Evolutionary conservation across 73 alveolate genomes (phyloP), one percentile per base, ranked within the genome.

Genomic region (Paramecium sonneborni): DNA sequence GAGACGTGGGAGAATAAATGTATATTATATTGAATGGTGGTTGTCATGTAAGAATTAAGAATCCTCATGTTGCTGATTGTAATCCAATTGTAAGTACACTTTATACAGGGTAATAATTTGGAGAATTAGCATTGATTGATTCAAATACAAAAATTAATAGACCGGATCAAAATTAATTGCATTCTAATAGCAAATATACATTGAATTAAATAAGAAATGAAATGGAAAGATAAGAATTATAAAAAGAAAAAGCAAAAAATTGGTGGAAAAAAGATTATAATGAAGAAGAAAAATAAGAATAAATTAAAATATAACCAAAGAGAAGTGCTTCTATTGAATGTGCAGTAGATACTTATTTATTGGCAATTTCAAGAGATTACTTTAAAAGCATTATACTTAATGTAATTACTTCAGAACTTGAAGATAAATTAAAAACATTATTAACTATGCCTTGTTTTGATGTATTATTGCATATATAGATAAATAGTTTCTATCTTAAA

Each of bases 251-350:
- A 28, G 72, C 69, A 6, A 79, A 79, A 26, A 79, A 79, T 79
- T 79, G 90, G 90, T 79, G 90, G 90, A 88, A 88, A 67, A 32
- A 26, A 20, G 93, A 87, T 6, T 69, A 87, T 14, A 32, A 68
- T 39, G 94, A 88, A 48, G 67, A 69, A 28, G 76, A 35, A 20
- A 38, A 70, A 88, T 32, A 69, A 41, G 69, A 88, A 41, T 76
- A 62, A 21, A 23, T 57, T 37, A 88, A 88, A 69, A 88, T 69
- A 5, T 28, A 46, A 26, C 87, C 94, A 20, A 88, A 69, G 38
- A 88, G 94, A 72, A 82, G 91, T 39, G 94, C 94, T 26, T 69
- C 94, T 0, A 88, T 88, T 26, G 91, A 88, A 88, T 76, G 88
- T 88, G 85, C 91, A 2, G 91, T 57, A 26, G 68, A 28, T 10